Evolutionary conservation across 805 yeast species (phyloP).

Genomic region (Wickerhamomyces chambardii): DNA sequence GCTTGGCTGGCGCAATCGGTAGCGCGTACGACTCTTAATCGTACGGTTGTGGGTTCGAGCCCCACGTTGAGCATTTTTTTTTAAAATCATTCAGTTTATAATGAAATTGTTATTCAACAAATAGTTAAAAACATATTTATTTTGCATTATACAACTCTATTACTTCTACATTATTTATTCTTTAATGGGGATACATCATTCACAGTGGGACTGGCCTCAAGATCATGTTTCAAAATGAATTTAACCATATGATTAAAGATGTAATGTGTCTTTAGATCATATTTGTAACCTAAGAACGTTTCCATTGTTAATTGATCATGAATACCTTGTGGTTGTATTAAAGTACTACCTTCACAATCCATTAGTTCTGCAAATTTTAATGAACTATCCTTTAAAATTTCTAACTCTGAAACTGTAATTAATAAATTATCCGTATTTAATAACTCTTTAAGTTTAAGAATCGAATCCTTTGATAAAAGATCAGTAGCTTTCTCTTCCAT

Average conservation of each 20-base stretch:
- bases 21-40: constrained; percentile 26
- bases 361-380: not conserved
- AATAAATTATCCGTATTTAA: not conserved
- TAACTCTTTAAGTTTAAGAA: too few relatives aligned
- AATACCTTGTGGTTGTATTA: constrained; percentile 1
- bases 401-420: not conserved
- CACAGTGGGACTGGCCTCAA: too few relatives aligned
- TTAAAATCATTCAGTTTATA: too few relatives aligned
- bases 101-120: too few relatives aligned
- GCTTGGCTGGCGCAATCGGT: constrained; percentile 28
- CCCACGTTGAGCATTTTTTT: constrained; percentile 26
- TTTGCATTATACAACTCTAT: too few relatives aligned
- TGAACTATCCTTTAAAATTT: too few relatives aligned
- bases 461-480: not conserved
- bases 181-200: too few relatives aligned
- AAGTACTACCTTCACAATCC: not conserved
- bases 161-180: too few relatives aligned
- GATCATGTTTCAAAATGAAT: not conserved
- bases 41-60: constrained; percentile 27
- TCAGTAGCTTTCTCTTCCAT: not conserved
- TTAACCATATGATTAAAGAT: not conserved
- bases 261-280: too few relatives aligned
- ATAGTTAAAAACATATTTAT: too few relatives aligned
- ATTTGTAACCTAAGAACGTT: not conserved
- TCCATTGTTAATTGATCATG: constrained; percentile 3